A percentile compares a stretch with the other conserved stretches of the same genome.
phyloP scores from a whole-genome alignment of 208 protist genomes.

The Strigomonas culicis region DNA sequence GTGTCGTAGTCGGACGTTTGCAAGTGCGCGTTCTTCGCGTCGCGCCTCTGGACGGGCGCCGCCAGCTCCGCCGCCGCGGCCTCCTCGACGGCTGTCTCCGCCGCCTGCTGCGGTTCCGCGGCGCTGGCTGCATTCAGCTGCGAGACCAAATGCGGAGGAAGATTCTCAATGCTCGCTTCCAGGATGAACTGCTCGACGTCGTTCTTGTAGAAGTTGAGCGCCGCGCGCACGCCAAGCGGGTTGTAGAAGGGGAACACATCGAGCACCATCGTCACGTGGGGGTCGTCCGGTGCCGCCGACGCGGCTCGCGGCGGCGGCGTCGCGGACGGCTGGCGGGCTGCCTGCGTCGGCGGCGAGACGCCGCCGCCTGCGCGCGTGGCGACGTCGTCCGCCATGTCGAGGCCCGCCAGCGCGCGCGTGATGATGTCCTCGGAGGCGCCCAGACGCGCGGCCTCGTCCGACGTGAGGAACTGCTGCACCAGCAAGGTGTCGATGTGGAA shows the following conservation, averaged over 20 bases:
- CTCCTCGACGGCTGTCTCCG: conserved; percentile 14
- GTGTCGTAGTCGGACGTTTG: conserved; percentile 31
- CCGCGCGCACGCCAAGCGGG: conserved; percentile 39
- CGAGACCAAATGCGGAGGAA: conserved; percentile 70
- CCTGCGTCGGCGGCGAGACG: not conserved
- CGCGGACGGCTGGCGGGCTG: not conserved
- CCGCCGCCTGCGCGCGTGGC: not conserved
- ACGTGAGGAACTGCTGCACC: conserved; percentile 45
- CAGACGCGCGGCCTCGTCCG: conserved; percentile 50
- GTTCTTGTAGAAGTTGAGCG: conserved; percentile 79
- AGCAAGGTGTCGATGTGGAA: conserved; percentile 70
- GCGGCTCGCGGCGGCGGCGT: not conserved
- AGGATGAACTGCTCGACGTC: conserved; percentile 89
- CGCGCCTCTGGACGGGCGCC: not conserved
- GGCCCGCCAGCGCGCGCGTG: conserved; percentile 32
- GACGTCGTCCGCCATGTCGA: conserved; percentile 14
- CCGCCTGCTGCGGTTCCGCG: conserved; percentile 19
- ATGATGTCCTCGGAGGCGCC: conserved; percentile 71
- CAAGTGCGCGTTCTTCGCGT: conserved; percentile 6
- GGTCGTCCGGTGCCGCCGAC: conserved; percentile 21
- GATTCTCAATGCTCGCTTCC: conserved; percentile 81
- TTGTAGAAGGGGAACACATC: conserved; percentile 82
- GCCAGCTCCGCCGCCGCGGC: not conserved
- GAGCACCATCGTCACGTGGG: conserved; percentile 65
- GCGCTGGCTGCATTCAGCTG: conserved; percentile 27